These are phyloP conservation scores for Metschnikowia peoriensis DNA, from an alignment of 805 yeast genomes.

Conservation along the genomic window DNA sequence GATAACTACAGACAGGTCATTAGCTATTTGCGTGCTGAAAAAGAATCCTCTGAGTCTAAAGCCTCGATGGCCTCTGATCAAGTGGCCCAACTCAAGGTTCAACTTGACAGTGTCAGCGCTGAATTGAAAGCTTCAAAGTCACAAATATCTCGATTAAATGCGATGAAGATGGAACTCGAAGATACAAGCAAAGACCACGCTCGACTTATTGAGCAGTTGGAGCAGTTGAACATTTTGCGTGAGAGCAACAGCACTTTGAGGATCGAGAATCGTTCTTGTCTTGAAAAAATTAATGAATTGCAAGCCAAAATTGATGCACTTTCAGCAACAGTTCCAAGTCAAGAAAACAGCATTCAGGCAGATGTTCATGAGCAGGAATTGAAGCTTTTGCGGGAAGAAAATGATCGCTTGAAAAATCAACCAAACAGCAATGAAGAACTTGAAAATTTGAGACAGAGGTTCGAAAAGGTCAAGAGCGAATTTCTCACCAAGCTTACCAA, in stretches of 20 bases:
- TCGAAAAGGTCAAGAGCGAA: constrained; percentile 29
- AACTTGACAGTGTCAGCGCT: constrained; percentile 43
- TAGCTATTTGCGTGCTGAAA: constrained; percentile 66
- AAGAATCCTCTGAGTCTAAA: constrained; percentile 65
- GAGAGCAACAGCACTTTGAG: constrained; percentile 69
- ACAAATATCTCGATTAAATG: constrained; percentile 38
- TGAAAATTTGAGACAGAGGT: constrained; percentile 30
- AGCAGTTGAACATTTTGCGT: constrained; percentile 59
- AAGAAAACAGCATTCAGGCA: constrained; percentile 25
- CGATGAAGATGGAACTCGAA: constrained; percentile 22
- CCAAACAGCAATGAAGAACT: constrained; percentile 21
- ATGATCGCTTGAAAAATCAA: constrained; percentile 53
- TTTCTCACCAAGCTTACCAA: constrained; percentile 25
- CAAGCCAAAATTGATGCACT: constrained; percentile 48
- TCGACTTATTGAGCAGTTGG: constrained; percentile 50
- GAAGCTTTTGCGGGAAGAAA: constrained; percentile 48
- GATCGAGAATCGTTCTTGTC: constrained; percentile 38
- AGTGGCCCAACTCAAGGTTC: constrained; percentile 49
- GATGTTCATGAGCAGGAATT: constrained; percentile 52
- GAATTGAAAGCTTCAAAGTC: constrained; percentile 54
- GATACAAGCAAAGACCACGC: constrained; percentile 43
- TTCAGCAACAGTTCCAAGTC: constrained; percentile 32
- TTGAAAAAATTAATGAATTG: constrained; percentile 29
- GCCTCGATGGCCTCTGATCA: constrained; percentile 44
- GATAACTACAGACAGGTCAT: constrained; percentile 50